A percentile compares a stretch with the other conserved stretches of the same genome.
Evolutionary conservation across 495 filamentous ascomycete genomes (phyloP).

Genomic region (Penicillium argentinense): DNA sequence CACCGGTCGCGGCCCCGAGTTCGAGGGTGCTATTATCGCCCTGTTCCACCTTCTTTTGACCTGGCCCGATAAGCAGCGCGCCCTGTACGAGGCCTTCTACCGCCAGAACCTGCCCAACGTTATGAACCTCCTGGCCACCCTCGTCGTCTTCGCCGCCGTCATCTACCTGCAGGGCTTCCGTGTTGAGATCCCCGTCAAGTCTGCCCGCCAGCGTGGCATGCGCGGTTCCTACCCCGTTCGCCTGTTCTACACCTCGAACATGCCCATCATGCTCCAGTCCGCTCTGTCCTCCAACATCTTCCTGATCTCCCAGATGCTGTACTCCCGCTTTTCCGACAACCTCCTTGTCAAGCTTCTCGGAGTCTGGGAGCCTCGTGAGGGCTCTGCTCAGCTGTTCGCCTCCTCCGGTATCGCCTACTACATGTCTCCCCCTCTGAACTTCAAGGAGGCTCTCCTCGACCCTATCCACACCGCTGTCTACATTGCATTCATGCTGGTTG

Average conservation of each 20-base stretch:
- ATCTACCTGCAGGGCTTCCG: constrained; percentile 99
- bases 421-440: constrained; percentile 97
- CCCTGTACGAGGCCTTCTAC: constrained; percentile 97
- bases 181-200: constrained; percentile 99
- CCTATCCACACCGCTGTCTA: constrained; percentile 96
- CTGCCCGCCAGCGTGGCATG: constrained; percentile 96
- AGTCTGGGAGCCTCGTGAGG: constrained; percentile 97
- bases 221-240: constrained; percentile 76
- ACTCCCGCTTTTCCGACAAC: constrained; percentile 97
- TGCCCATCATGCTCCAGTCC: constrained; percentile 99
- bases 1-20: constrained; percentile 97
- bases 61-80: constrained; percentile 97
- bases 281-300: constrained; percentile 99
- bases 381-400: constrained; percentile 92
- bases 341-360: constrained; percentile 94
- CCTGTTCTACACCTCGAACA: constrained; percentile 64
- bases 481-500: constrained; percentile 93
- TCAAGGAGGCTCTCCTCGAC: constrained; percentile 93
- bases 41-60: constrained; percentile 98
- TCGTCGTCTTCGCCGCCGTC: constrained; percentile 91
- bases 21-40: constrained; percentile 98
- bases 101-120: constrained; percentile 99
- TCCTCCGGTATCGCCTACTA: constrained; percentile 94
- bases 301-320: constrained; percentile 97
- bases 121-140: constrained; percentile 95